phyloP scores from a whole-genome alignment of 345 rosid genomes.

The Pseudoturritis turrita region DNA sequence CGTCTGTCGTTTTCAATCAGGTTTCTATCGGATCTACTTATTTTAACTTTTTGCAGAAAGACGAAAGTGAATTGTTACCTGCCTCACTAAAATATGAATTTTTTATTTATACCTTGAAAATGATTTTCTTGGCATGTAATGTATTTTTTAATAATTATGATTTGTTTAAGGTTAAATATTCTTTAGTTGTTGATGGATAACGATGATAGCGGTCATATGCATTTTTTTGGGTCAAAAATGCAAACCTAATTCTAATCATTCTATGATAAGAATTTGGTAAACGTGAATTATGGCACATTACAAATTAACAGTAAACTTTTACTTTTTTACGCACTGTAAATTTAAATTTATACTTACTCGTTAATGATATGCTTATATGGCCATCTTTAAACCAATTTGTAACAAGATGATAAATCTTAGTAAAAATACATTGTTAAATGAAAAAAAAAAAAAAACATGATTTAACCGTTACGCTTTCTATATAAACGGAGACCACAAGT shows the following conservation, averaged over 20 bases:
- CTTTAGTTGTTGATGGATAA: too few species aligned
- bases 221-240: not conserved
- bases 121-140: too few species aligned
- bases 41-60: too few species aligned
- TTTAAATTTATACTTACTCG: not conserved
- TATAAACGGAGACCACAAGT: constrained; percentile 12
- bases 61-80: too few species aligned
- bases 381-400: not conserved
- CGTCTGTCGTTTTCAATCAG: too few species aligned
- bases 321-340: not conserved
- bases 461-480: constrained; percentile 9
- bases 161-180: too few species aligned
- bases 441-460: not conserved
- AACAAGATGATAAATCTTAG: not conserved
- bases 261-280: not conserved
- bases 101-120: too few species aligned
- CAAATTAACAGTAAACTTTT: not conserved
- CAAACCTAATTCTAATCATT: not conserved
- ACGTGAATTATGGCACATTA: not conserved
- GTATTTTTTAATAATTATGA: too few species aligned
- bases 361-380: not conserved
- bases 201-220: too few species aligned
- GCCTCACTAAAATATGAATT: too few species aligned
- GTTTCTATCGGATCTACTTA: too few species aligned
- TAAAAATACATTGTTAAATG: not conserved